Conservation (phyloP, 148 eudicot genomes). For the Polygonum maritimum region DNA sequence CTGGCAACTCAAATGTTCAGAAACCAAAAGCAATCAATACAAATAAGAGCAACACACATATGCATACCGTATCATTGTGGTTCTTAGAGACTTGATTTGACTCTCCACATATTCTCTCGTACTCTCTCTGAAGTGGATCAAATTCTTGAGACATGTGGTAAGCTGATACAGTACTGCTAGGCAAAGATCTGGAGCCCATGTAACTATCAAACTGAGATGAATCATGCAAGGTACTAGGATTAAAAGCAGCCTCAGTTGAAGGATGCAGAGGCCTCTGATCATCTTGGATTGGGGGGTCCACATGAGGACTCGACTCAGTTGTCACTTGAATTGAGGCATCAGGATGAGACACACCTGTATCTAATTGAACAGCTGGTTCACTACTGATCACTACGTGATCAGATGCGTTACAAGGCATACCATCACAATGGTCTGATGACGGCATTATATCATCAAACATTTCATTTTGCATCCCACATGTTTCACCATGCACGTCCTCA, state of each 20-base stretch:
- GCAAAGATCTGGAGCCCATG: constrained; percentile 15
- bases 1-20: constrained; percentile 32
- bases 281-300: constrained; percentile 8
- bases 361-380: constrained; percentile 11
- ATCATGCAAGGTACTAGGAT: constrained; percentile 10
- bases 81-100: constrained; percentile 22
- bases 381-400: constrained; percentile 1
- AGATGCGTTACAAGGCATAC: background rate
- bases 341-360: constrained; percentile 12
- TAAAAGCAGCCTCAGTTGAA: constrained; percentile 12
- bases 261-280: constrained; percentile 10
- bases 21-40: background rate
- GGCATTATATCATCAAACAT: constrained; percentile 14
- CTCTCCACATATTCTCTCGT: constrained; percentile 41
- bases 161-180: background rate
- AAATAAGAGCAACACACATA: background rate
- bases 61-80: constrained; percentile 48
- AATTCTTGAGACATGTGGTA: background rate
- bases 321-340: constrained; percentile 11
- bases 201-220: constrained; percentile 12
- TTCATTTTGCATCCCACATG: background rate
- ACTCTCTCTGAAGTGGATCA: constrained; percentile 68
- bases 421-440: constrained; percentile 11
- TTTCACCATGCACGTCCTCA: background rate
- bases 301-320: constrained; percentile 15